Evolutionary conservation across 129 eudicot species (phyloP).

Genomic region (Glebionis coronaria): DNA sequence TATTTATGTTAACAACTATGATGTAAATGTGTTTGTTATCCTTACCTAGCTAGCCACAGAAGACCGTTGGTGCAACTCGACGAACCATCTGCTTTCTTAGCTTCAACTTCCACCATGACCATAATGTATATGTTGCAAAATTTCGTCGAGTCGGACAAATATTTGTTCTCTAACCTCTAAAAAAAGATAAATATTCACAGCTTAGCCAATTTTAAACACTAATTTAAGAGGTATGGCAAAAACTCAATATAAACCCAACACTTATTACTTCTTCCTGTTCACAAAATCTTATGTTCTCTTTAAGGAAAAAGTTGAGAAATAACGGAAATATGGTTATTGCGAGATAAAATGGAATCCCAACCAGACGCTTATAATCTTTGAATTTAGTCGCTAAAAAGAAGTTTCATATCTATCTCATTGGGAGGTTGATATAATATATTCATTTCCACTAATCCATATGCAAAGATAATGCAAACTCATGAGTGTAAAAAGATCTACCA

Average conservation of each 20-base stretch:
- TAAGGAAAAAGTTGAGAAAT: too few relatives aligned
- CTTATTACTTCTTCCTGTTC: too few relatives aligned
- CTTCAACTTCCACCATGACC: slow-evolving; percentile 79
- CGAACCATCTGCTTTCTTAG: slow-evolving; percentile 63
- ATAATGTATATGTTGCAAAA: slow-evolving; percentile 70
- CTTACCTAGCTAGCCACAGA: slow-evolving; percentile 87
- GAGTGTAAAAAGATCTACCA: neutral
- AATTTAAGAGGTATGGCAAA: too few relatives aligned
- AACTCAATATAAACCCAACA: too few relatives aligned
- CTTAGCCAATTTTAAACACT: too few relatives aligned
- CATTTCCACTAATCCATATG: neutral
- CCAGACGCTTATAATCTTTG: too few relatives aligned
- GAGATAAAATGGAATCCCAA: too few relatives aligned
- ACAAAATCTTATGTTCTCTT: too few relatives aligned
- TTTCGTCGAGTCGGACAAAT: slow-evolving; percentile 55
- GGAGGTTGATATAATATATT: neutral
- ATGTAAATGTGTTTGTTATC: neutral
- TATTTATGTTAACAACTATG: neutral
- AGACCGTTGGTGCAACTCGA: slow-evolving; percentile 92
- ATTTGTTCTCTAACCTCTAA: slow-evolving; percentile 79
- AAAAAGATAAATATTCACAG: too few relatives aligned
- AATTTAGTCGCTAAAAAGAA: too few relatives aligned
- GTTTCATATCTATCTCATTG: slow-evolving; percentile 2
- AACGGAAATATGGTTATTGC: too few relatives aligned
- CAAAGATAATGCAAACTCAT: neutral